Evolutionary conservation across 192 early-diverging fungal genomes (phyloP).

Genomic region (Cetraspora pellucida): DNA sequence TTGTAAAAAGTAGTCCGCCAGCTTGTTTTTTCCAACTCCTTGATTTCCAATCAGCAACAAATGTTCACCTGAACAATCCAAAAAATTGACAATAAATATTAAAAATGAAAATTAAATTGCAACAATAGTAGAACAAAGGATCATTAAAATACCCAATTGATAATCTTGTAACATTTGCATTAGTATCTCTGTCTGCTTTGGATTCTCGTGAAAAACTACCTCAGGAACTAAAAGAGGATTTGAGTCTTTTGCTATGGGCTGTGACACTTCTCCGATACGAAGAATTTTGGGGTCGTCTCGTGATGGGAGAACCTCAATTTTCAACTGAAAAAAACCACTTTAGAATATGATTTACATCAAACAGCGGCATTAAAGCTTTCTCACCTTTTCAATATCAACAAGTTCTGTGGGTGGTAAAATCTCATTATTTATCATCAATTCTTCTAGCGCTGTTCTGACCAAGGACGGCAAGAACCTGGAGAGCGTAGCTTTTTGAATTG

Average conservation of each 20-base stretch:
- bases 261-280: slow-evolving; percentile 56
- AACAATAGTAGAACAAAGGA: not conserved
- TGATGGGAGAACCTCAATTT: slow-evolving; percentile 56
- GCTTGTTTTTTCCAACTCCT: slow-evolving; percentile 68
- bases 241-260: slow-evolving; percentile 50
- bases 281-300: slow-evolving; percentile 50
- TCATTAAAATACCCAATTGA: slow-evolving; percentile 46
- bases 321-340: slow-evolving; percentile 33
- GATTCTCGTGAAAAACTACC: slow-evolving; percentile 76
- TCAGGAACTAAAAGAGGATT: slow-evolving; percentile 69
- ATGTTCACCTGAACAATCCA: slow-evolving; percentile 62
- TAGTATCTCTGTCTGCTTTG: slow-evolving; percentile 68
- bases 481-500: slow-evolving; percentile 68
- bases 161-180: slow-evolving; percentile 81
- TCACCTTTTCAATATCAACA: slow-evolving; percentile 41
- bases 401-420: slow-evolving; percentile 49
- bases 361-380: not conserved
- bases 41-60: slow-evolving; percentile 83
- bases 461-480: slow-evolving; percentile 73
- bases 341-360: not conserved
- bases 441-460: slow-evolving; percentile 65
- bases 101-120: not conserved
- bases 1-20: slow-evolving; percentile 72
- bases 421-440: slow-evolving; percentile 56
- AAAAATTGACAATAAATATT: not conserved